phyloP scores from a whole-genome alignment of 1,284 basidiomycete species.

The Heterobasidion parviporum region DNA sequence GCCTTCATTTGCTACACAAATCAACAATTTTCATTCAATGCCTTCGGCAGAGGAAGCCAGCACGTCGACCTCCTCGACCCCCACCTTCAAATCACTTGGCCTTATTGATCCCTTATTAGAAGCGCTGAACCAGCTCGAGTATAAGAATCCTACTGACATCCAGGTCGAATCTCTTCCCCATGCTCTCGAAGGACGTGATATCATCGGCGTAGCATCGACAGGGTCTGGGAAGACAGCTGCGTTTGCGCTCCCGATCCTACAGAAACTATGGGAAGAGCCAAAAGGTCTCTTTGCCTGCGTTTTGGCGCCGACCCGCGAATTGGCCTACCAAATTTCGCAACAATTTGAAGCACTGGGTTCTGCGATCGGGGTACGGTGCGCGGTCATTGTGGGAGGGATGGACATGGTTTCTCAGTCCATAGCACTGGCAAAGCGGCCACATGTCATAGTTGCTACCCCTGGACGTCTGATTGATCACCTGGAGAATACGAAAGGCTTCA shows the following conservation, averaged over 20 bases:
- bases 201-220: constrained; percentile 96
- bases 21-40: constrained; percentile 10
- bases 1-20: too few relatives aligned
- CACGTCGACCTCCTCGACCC: constrained; percentile 35
- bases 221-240: constrained; percentile 98
- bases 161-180: constrained; percentile 86
- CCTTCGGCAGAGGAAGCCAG: constrained; percentile 47
- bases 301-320: constrained; percentile 92
- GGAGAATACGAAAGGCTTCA: constrained; percentile 98
- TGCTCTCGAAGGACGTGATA: constrained; percentile 87
- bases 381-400: constrained; percentile 92
- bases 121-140: constrained; percentile 78
- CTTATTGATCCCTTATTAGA: constrained; percentile 87
- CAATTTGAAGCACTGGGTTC: constrained; percentile 93
- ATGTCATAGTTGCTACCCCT: constrained; percentile 96
- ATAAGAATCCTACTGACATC: constrained; percentile 87
- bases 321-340: constrained; percentile 98
- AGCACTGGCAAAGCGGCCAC: constrained; percentile 88
- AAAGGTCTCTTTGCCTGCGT: constrained; percentile 91
- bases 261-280: constrained; percentile 95
- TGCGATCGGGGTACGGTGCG: constrained; percentile 88
- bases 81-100: constrained; percentile 69
- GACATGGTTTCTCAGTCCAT: constrained; percentile 92
- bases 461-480: constrained; percentile 94
- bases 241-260: constrained; percentile 92